phyloP scores from a whole-genome alignment of 495 filamentous ascomycete species.

The Apodospora peruviana region DNA sequence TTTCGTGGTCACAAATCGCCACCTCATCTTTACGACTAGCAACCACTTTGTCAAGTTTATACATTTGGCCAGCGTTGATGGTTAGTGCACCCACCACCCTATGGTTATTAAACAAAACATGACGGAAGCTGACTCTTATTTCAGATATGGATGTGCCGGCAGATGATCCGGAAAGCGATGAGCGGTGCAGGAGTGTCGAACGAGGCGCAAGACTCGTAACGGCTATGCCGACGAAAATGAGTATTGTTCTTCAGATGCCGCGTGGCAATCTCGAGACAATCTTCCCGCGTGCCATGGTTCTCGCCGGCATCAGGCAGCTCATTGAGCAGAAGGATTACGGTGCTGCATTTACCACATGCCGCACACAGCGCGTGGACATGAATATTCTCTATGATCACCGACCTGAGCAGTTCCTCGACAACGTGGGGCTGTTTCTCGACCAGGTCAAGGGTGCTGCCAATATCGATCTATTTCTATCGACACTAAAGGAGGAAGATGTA shows the following conservation, averaged over 20 bases:
- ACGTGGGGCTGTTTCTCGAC: slow-evolving; percentile 70
- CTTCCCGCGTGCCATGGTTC: slow-evolving; percentile 83
- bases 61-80: slow-evolving; percentile 62
- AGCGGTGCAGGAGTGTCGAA: slow-evolving; percentile 88
- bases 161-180: slow-evolving; percentile 87
- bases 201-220: slow-evolving; percentile 81
- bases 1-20: slow-evolving; percentile 71
- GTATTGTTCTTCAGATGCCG: slow-evolving; percentile 84
- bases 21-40: slow-evolving; percentile 86
- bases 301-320: slow-evolving; percentile 76
- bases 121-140: slow-evolving; percentile 11
- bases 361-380: slow-evolving; percentile 92
- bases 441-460: slow-evolving; percentile 80
- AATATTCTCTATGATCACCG: slow-evolving; percentile 96
- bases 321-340: slow-evolving; percentile 77
- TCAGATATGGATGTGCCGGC: slow-evolving; percentile 72
- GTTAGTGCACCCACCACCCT: slow-evolving; percentile 37
- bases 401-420: slow-evolving; percentile 73
- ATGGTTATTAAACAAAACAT: slow-evolving; percentile 3
- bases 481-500: slow-evolving; percentile 86
- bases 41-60: slow-evolving; percentile 91
- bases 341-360: slow-evolving; percentile 77
- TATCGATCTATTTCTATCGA: slow-evolving; percentile 89
- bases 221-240: slow-evolving; percentile 81
- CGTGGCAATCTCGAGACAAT: slow-evolving; percentile 94